phyloP scores from a whole-genome alignment of 805 yeast species.

The Yamadazyma kitorensis region DNA sequence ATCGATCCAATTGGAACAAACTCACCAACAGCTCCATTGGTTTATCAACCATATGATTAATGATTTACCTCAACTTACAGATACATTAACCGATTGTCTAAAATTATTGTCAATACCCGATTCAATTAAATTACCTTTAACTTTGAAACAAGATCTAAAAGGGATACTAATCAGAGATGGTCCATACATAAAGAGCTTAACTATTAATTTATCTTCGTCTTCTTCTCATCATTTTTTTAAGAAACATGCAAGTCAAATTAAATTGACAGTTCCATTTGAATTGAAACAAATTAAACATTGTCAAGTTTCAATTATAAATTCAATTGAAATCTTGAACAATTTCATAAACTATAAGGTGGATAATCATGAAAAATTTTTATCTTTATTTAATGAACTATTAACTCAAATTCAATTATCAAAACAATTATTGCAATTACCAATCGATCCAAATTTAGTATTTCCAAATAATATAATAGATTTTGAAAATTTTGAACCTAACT shows the following conservation, averaged over 20 bases:
- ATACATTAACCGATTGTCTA: constrained; percentile 36
- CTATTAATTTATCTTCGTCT: constrained; percentile 41
- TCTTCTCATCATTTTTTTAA: constrained; percentile 41
- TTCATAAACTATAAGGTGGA: constrained; percentile 1
- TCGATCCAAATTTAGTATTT: constrained; percentile 54
- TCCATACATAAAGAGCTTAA: constrained; percentile 48
- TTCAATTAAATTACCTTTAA: constrained; percentile 53
- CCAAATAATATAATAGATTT: constrained; percentile 49
- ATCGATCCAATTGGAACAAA: constrained; percentile 13
- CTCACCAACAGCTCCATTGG: constrained; percentile 34
- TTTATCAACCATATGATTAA: constrained; percentile 19
- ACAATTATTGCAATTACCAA: constrained; percentile 33
- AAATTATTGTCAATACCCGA: constrained; percentile 24
- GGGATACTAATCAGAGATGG: constrained; percentile 61
- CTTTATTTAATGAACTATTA: constrained; percentile 25
- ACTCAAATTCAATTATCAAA: constrained; percentile 29
- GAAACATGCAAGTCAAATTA: too few species aligned
- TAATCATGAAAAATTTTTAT: constrained; percentile 16
- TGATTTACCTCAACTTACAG: constrained; percentile 32
- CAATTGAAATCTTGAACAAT: constrained; percentile 23
- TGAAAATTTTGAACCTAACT: constrained; percentile 41
- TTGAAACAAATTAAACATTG: constrained; percentile 6
- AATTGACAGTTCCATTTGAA: constrained; percentile 5
- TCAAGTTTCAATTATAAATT: constrained; percentile 29
- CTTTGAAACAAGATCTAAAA: constrained; percentile 55